phyloP scores from a whole-genome alignment of 2,329 filamentous ascomycete species.

The Penicillium sp. region DNA sequence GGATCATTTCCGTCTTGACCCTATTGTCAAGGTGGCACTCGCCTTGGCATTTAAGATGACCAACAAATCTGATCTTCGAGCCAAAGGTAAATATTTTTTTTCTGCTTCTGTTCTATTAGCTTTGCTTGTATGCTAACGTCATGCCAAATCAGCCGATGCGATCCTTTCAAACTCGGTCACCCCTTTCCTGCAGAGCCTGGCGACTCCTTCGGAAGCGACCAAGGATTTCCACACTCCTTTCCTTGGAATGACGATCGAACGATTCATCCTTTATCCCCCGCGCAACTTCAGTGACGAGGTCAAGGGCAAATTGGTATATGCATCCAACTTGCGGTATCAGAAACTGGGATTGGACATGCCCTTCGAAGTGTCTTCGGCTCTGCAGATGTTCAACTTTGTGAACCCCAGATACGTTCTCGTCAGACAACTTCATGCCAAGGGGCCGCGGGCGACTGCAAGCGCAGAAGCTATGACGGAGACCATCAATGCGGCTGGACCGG shows the following conservation, averaged over 20 bases:
- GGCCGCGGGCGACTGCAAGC: slow-evolving; percentile 71
- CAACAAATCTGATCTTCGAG: slow-evolving; percentile 76
- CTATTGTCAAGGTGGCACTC: slow-evolving; percentile 80
- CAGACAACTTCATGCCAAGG: slow-evolving; percentile 68
- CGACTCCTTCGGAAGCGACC: slow-evolving; percentile 60
- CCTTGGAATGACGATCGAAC: slow-evolving; percentile 77
- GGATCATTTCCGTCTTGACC: slow-evolving; percentile 92
- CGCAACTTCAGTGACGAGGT: slow-evolving; percentile 79
- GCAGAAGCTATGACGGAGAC: slow-evolving; percentile 67
- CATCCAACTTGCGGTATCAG: slow-evolving; percentile 67
- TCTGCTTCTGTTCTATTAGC: not conserved
- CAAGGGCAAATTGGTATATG: slow-evolving; percentile 63
- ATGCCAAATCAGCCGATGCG: slow-evolving; percentile 68
- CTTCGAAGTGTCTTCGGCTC: slow-evolving; percentile 42
- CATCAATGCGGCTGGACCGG: slow-evolving; percentile 54
- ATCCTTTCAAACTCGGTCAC: slow-evolving; percentile 78
- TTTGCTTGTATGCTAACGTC: not conserved
- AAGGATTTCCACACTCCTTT: slow-evolving; percentile 68
- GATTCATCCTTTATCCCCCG: slow-evolving; percentile 81
- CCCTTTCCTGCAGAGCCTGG: slow-evolving; percentile 74
- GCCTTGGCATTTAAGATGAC: slow-evolving; percentile 84
- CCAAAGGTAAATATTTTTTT: slow-evolving; percentile 67
- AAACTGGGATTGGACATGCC: slow-evolving; percentile 51
- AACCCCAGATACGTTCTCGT: slow-evolving; percentile 50
- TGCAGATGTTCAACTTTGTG: slow-evolving; percentile 47